Evolutionary conservation across 192 early-diverging fungal species (phyloP), one percentile per base, ranked within the genome.

Genomic region (Umbelopsis sp.): DNA sequence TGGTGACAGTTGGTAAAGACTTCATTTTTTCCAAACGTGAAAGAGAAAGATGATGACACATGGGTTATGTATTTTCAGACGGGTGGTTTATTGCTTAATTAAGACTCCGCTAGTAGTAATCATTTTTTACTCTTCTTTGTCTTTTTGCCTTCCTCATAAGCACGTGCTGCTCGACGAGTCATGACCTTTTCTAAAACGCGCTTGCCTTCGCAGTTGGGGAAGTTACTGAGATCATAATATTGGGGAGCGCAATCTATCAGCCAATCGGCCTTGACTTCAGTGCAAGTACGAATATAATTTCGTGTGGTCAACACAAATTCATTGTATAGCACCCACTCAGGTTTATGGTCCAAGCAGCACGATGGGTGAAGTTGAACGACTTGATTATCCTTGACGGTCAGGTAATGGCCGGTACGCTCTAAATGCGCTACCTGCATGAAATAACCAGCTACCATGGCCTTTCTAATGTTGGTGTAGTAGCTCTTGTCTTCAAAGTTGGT

Each of bases 311-410:
- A 78, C 10, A 98, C 98, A 89, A 97, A 99, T 80, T 99, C 98
- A 71, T 99, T 97, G 84, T 98, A 99, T 44, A 98, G 79, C 2
- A 98, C 95, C 98, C 98, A 99, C 80, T 98, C 96, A n/a, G 96
- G 93, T 67, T 95, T 95, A 69, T 90, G 89, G 61, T 88, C 89
- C 30, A 99, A 79, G 72, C 90, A 88, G 25, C 91, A 93, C 37
- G 95, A 96, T 23, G 97, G 97, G 72, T 98, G 96, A 37, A 99
- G 84, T 50, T 90, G 90, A 11, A 98, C 98, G 25, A 93, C 51
- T 83, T 98, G 96, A 76, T 99, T 95, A 80, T 99, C 98, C 86
- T 98, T 99, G 69, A 91, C 88, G 0, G 97, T 98, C 69, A 95
- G 71, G 77, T 98, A 99, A 69, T 90, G 87, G 16, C 90, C 88